Base-by-base conservation (phyloP, 495 filamentous ascomycete genomes). In the Penicillium silybi region DNA sequence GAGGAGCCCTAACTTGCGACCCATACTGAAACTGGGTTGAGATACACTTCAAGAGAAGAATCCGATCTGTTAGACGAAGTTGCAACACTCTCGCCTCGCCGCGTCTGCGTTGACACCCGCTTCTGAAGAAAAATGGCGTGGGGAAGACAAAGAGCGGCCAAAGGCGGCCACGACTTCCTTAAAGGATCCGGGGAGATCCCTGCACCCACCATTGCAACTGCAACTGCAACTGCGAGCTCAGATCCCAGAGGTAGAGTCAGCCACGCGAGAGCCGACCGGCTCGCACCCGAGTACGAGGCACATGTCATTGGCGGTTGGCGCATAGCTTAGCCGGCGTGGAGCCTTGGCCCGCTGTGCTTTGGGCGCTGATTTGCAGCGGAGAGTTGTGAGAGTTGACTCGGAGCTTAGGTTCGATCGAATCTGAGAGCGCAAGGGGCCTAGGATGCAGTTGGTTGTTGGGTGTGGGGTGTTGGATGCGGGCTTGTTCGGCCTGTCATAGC, bases 1-100 rank as follows among this genome's bases (percentile, higher is more conserved):
- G 22, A 70, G 46, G 34, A 67, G 56, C 25, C 69, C 67, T 8
- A 72, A 61, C 41, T 52, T 67, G 35, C 57, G 59, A 44, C 66
- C 66, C 65, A 72, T 70, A 22, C 5, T 46, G 44, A 34, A 26
- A 17, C 8, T 26, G 20, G 20, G 10, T 7, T 9, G 18, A 39
- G 37, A 17, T 32, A 29, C 37, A 39, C n/a, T 39, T 1, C 2
- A 39, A 2, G 1, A 1, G 4, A 17, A 19, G 6, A 39, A 10
- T 18, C 1, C 7, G 7, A 19, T 6, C 16, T 17, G 6, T 18
- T 1, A 16, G 4, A 19, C 16, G 5, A 17, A 2, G 37, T 39
- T n/a, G n/a, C n/a, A 2, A 11, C 1, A 32, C 4, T 13, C 29
- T 32, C 29, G 2, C 10, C 11, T 13, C 1, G 1, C 11, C 29